phyloP scores from a whole-genome alignment of 768 basidiomycete species.

The Pisolithus marmoratus region DNA sequence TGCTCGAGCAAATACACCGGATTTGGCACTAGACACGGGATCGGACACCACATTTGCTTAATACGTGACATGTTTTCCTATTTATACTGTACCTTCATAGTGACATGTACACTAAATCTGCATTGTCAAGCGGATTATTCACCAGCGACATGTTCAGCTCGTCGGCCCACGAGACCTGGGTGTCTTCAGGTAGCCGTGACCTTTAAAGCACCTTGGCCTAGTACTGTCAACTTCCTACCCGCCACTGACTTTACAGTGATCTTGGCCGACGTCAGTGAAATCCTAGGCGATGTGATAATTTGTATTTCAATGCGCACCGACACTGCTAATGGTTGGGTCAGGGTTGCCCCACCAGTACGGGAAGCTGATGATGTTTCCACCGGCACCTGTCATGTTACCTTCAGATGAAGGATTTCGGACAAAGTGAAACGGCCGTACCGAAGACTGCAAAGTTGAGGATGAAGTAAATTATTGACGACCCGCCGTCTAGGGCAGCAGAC shows the following conservation, averaged over 20 bases:
- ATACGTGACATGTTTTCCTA: conserved; percentile 17
- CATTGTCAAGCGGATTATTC: neutral
- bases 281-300: neutral
- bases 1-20: conserved; percentile 22
- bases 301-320: conserved; percentile 3
- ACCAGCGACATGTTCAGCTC: neutral
- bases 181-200: too few relatives aligned
- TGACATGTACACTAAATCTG: conserved; percentile 8
- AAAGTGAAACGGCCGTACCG: conserved; percentile 9
- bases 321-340: conserved; percentile 8
- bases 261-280: neutral
- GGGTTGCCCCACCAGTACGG: conserved; percentile 42
- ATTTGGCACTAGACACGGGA: conserved; percentile 23
- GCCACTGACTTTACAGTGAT: conserved; percentile 3
- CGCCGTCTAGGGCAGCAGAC: conserved; percentile 46
- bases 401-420: conserved; percentile 18
- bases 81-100: conserved; percentile 28
- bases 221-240: neutral
- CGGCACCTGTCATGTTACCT: conserved; percentile 31
- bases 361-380: conserved; percentile 37
- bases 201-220: too few relatives aligned
- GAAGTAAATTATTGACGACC: conserved; percentile 44
- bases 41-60: conserved; percentile 15
- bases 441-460: conserved; percentile 36
- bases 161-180: too few relatives aligned